A percentile compares a stretch with the other conserved stretches of the same genome.
Conservation (phyloP, 2,329 filamentous ascomycete genomes). For the Shiraia bambusicola region DNA sequence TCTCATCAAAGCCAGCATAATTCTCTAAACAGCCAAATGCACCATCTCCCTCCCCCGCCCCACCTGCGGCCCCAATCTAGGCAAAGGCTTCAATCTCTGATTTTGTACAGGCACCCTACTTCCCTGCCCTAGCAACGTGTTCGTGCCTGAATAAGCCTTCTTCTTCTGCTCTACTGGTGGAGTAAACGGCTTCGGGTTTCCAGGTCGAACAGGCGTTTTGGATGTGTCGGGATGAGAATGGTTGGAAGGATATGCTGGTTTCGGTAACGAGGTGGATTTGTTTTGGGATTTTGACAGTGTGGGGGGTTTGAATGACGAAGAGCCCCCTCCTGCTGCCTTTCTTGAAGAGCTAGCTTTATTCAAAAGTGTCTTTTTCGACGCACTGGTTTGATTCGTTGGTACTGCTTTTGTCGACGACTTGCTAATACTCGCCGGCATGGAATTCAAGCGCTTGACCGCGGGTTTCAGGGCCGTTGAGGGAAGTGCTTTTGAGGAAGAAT, state of each 20-base stretch:
- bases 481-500: conserved; percentile 29
- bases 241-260: conserved; percentile 15
- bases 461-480: conserved; percentile 35
- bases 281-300: background rate
- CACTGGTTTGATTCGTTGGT: conserved; percentile 15
- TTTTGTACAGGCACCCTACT: conserved; percentile 28
- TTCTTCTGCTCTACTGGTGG: conserved; percentile 18
- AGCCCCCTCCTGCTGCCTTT: conserved; percentile 9
- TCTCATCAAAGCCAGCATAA: no score
- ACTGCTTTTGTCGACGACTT: conserved; percentile 16
- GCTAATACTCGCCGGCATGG: conserved; percentile 30
- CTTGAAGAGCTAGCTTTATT: conserved; percentile 12
- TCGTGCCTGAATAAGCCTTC: conserved; percentile 35
- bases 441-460: conserved; percentile 36
- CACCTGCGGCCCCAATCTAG: conserved; percentile 26
- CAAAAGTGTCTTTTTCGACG: conserved; percentile 27
- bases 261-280: conserved; percentile 13
- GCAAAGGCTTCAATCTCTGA: conserved; percentile 28
- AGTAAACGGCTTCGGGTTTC: conserved; percentile 29
- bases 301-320: conserved; percentile 11
- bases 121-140: conserved; percentile 30
- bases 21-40: conserved; percentile 24
- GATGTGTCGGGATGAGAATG: conserved; percentile 19
- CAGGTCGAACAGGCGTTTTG: conserved; percentile 31
- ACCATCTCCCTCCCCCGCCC: conserved; percentile 33